Percentiles rank a stretch among this genome's conserved stretches.
Conservation (phyloP, 805 yeast genomes). For the Nakazawaea ambrosiae region DNA sequence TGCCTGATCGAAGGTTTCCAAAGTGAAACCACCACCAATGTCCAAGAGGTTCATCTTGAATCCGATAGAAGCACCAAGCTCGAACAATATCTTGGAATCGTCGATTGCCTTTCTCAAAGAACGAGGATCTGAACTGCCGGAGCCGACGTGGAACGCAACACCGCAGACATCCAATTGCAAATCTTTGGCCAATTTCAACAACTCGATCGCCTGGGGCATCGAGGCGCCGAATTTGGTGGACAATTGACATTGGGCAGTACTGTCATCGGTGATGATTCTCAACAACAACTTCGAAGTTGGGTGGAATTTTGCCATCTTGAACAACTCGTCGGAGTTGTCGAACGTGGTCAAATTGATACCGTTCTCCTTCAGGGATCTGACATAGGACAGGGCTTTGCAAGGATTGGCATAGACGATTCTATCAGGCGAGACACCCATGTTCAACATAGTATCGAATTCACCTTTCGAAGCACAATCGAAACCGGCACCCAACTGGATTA, state of each 20-base stretch:
- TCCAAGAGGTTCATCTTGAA: slow-evolving; percentile 54
- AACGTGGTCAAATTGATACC: slow-evolving; percentile 74
- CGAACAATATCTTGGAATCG: slow-evolving; percentile 67
- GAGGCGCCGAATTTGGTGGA: slow-evolving; percentile 88
- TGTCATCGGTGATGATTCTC: slow-evolving; percentile 86
- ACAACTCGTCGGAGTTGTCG: slow-evolving; percentile 80
- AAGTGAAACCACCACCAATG: slow-evolving; percentile 90
- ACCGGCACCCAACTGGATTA: slow-evolving; percentile 59
- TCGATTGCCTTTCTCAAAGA: slow-evolving; percentile 63
- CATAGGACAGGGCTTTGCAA: slow-evolving; percentile 78
- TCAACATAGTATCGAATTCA: slow-evolving; percentile 66
- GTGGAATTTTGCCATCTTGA: slow-evolving; percentile 60
- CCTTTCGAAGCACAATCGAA: slow-evolving; percentile 92
- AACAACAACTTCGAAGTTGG: slow-evolving; percentile 67
- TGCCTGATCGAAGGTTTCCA: slow-evolving; percentile 48
- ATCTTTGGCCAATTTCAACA: slow-evolving; percentile 56
- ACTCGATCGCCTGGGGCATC: slow-evolving; percentile 39
- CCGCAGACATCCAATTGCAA: slow-evolving; percentile 67
- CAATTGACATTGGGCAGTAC: slow-evolving; percentile 76
- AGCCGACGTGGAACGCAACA: slow-evolving; percentile 93
- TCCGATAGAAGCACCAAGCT: slow-evolving; percentile 42
- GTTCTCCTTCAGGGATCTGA: slow-evolving; percentile 57
- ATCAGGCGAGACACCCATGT: slow-evolving; percentile 54
- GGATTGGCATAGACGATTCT: slow-evolving; percentile 90
- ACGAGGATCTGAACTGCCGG: slow-evolving; percentile 74